phyloP scores from a whole-genome alignment of 331 rosid genomes.

The Pyrus hybrid region DNA sequence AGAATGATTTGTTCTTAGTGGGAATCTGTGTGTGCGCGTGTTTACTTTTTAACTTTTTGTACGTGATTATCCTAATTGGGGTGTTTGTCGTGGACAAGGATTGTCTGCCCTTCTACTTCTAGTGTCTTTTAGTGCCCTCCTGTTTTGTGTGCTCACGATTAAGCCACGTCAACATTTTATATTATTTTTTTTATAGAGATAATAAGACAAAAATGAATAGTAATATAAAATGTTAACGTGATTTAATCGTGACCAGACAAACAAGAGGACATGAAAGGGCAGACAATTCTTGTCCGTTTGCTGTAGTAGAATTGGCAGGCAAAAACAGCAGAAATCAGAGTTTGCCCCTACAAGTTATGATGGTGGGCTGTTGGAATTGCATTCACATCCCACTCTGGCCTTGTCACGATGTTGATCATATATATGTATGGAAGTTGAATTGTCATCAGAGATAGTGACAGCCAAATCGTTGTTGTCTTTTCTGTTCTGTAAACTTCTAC shows the following conservation, averaged over 20 bases:
- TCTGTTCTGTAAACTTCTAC: not conserved
- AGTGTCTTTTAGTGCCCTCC: too few species aligned
- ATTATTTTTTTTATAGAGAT: too few species aligned
- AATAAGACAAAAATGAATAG: too few species aligned
- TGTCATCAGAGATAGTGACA: conserved; percentile 6
- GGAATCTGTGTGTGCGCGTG: not conserved
- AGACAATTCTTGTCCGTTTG: too few species aligned
- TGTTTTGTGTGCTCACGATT: too few species aligned
- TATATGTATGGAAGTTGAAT: not conserved
- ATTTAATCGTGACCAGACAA: too few species aligned
- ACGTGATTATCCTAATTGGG: conserved; percentile 3
- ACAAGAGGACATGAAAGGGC: too few species aligned
- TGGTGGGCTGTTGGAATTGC: conserved; percentile 3
- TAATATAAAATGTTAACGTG: too few species aligned
- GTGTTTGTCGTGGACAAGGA: too few species aligned
- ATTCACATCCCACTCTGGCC: conserved; percentile 25
- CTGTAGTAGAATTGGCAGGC: conserved; percentile 15
- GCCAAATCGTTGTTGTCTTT: conserved; percentile 2
- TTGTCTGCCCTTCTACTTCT: too few species aligned
- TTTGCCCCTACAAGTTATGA: conserved; percentile 1
- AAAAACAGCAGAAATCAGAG: conserved; percentile 7
- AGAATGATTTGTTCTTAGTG: conserved; percentile 10
- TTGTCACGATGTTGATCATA: conserved; percentile 2
- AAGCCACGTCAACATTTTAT: too few species aligned
- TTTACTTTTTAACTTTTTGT: not conserved